Percentiles rank a stretch among this genome's conserved stretches.
phyloP scores from a whole-genome alignment of 106 monocot genomes.

The Phalaenopsis equestris region DNA sequence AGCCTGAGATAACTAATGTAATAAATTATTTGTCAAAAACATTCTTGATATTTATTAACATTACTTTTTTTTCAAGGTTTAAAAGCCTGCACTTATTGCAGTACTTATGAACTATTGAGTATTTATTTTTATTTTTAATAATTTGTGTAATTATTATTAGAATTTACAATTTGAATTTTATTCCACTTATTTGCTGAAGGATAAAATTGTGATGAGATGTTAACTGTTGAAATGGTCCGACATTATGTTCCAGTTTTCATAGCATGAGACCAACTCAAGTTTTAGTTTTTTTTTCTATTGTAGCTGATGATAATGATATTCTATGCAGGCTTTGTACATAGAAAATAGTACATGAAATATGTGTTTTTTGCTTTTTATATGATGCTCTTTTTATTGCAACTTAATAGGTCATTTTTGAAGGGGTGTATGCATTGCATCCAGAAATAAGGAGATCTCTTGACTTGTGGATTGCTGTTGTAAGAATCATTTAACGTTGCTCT shows the following conservation, averaged over 20 bases:
- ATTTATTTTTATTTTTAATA: background rate
- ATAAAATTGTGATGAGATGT: background rate
- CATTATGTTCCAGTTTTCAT: background rate
- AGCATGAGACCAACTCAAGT: background rate
- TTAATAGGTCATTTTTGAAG: constrained; percentile 91
- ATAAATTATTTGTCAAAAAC: no score
- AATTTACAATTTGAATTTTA: background rate
- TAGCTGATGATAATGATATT: background rate
- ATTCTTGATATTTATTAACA: no score
- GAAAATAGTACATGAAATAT: background rate
- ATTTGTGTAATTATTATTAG: background rate
- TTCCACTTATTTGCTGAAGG: background rate
- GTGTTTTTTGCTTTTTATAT: background rate
- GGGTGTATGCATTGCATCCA: constrained; percentile 92
- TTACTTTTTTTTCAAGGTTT: no score
- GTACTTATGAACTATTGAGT: no score
- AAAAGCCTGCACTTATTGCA: no score
- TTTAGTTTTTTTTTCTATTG: background rate
- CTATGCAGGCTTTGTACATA: background rate
- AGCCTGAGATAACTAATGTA: no score
- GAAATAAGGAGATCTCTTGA: constrained; percentile 81
- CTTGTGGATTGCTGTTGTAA: constrained; percentile 99
- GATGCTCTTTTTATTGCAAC: background rate
- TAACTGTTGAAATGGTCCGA: background rate
- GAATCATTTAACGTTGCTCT: constrained; percentile 9